phyloP scores from a whole-genome alignment of 1,284 basidiomycete genomes.

The Fistulina hepatica region DNA sequence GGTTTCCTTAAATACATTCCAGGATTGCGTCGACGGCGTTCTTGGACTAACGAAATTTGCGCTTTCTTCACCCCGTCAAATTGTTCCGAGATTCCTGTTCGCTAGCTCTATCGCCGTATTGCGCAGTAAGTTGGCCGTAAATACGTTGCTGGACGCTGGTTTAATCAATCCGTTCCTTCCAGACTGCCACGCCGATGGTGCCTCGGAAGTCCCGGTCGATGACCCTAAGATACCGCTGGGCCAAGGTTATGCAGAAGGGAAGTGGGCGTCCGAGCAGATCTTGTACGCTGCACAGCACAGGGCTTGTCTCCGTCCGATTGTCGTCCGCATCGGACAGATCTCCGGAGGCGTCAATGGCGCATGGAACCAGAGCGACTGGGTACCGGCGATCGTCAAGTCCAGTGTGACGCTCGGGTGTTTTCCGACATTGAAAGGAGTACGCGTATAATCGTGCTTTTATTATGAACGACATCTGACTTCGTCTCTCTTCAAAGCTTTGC shows the following conservation, averaged over 20 bases:
- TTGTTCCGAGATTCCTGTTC: conserved; percentile 21
- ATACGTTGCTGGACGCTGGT: too few relatives aligned
- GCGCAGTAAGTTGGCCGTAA: conserved; percentile 3
- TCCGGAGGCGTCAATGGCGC: conserved; percentile 28
- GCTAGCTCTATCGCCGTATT: conserved; percentile 17
- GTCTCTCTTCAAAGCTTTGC: conserved; percentile 10
- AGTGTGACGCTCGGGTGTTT: conserved; percentile 20
- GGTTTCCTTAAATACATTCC: conserved; percentile 26
- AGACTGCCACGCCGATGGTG: not conserved
- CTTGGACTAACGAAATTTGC: conserved; percentile 29
- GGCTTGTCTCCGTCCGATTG: too few relatives aligned
- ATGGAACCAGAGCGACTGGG: conserved; percentile 36
- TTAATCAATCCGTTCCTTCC: too few relatives aligned
- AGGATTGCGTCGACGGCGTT: conserved; percentile 25
- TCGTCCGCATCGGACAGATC: conserved; percentile 31
- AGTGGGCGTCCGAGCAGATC: conserved; percentile 22
- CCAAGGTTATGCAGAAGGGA: conserved; percentile 25
- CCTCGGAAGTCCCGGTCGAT: conserved; percentile 12
- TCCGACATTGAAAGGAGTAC: conserved; percentile 12
- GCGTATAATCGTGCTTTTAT: not conserved
- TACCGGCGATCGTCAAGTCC: conserved; percentile 31
- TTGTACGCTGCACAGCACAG: conserved; percentile 2
- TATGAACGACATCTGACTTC: conserved; percentile 4
- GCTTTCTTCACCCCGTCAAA: conserved; percentile 5
- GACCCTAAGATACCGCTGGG: conserved; percentile 17